Evolutionary conservation across 2,329 filamentous ascomycete genomes (phyloP).

Genomic region (Plenodomus biglobosus): DNA sequence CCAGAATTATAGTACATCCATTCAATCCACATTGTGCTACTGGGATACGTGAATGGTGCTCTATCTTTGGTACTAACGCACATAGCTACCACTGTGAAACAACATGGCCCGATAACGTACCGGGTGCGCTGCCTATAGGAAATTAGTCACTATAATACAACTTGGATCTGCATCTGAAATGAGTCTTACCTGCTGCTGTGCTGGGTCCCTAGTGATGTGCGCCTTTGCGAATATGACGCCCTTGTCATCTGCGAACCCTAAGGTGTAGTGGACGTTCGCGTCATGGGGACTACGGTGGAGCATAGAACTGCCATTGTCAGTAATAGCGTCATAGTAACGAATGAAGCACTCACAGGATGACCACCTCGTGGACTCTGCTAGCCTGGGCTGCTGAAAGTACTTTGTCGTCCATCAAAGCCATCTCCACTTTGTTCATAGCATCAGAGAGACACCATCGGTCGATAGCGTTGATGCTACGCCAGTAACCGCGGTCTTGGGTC

Average conservation of each 20-base stretch:
- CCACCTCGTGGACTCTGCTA: neutral
- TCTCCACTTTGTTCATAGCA: neutral
- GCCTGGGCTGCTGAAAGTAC: neutral
- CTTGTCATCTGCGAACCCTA: neutral
- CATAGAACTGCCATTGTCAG: neutral
- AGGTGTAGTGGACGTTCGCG: neutral
- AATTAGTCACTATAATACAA: too few relatives aligned
- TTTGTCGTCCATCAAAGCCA: neutral
- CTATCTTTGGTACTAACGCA: too few relatives aligned
- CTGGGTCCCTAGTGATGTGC: neutral
- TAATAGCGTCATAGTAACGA: neutral
- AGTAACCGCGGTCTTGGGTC: neutral
- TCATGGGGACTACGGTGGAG: neutral
- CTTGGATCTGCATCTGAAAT: too few relatives aligned
- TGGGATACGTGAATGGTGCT: too few relatives aligned
- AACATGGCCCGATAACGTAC: too few relatives aligned
- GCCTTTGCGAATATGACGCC: neutral
- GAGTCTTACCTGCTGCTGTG: neutral
- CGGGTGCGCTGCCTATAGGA: too few relatives aligned
- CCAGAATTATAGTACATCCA: neutral
- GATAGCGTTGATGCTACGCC: neutral
- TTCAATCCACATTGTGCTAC: neutral
- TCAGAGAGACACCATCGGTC: neutral
- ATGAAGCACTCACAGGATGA: neutral
- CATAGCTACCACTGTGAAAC: too few relatives aligned